A percentile compares a stretch with the other conserved stretches of the same genome.
Evolutionary conservation across 2,329 filamentous ascomycete genomes (phyloP).

Genomic region (Ophiostoma piceae): DNA sequence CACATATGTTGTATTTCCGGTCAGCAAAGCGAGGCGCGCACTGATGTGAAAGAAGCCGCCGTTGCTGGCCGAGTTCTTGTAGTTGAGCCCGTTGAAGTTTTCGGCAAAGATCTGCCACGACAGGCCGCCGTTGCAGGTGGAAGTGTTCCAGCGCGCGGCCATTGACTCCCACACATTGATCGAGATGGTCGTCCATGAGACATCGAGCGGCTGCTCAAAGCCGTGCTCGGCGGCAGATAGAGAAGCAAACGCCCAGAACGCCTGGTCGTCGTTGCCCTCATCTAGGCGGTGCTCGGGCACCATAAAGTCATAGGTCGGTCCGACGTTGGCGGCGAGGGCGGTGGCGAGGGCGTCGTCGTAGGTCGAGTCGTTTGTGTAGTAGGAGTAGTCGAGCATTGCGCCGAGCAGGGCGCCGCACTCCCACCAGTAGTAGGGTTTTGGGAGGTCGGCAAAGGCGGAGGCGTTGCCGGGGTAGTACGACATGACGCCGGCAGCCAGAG

Average conservation of each 20-base stretch:
- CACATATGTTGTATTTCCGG: slow-evolving; percentile 46
- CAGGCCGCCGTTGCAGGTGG: slow-evolving; percentile 64
- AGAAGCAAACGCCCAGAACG: slow-evolving; percentile 65
- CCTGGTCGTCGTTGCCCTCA: slow-evolving; percentile 70
- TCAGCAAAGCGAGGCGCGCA: slow-evolving; percentile 68
- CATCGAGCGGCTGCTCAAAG: slow-evolving; percentile 61
- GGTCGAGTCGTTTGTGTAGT: slow-evolving; percentile 57
- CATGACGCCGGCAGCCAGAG: slow-evolving; percentile 57
- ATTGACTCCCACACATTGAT: slow-evolving; percentile 70
- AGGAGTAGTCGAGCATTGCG: slow-evolving; percentile 64
- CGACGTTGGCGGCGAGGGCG: slow-evolving; percentile 54
- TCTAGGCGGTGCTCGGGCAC: slow-evolving; percentile 50
- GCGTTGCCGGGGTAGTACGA: slow-evolving; percentile 56
- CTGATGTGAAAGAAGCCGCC: slow-evolving; percentile 79
- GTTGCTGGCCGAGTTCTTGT: slow-evolving; percentile 79
- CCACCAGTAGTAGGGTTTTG: slow-evolving; percentile 65
- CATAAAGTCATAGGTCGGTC: slow-evolving; percentile 57
- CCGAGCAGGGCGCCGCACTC: slow-evolving; percentile 61
- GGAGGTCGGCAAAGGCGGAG: slow-evolving; percentile 55
- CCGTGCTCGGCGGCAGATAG: slow-evolving; percentile 64
- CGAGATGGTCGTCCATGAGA: slow-evolving; percentile 62
- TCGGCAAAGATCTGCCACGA: slow-evolving; percentile 75
- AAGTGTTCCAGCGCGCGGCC: slow-evolving; percentile 62
- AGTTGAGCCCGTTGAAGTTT: slow-evolving; percentile 69
- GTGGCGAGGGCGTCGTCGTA: slow-evolving; percentile 58